Base-by-base conservation (phyloP, 331 rosid species). In the Acacia concinna region DNA sequence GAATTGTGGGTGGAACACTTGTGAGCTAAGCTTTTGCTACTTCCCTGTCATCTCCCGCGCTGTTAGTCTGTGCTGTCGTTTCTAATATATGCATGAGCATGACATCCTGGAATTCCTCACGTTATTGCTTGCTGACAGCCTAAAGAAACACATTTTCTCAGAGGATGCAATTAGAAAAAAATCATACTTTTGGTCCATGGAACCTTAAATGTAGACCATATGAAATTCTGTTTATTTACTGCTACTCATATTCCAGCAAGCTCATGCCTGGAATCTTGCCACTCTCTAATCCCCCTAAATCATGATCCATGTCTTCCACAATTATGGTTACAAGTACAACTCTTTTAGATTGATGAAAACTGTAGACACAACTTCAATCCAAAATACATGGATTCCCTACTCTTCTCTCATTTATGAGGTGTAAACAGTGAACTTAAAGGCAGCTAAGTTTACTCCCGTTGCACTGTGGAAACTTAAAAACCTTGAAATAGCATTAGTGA, bases 291-390 rank as follows among this genome's bases (percentile, higher is more conserved):
- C 17, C 37, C n/a, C 37, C 40, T 65, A 71, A 64, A 66, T 37
- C 79, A 65, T 44, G 40, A 47, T 56, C 67, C 79, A 38, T 66
- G 75, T 65, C 72, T 77, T 78, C 13, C n/a, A n/a, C 32, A 43
- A 30, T 43, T 30, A 20, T 21, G 51, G 25, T 43, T 30, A 20
- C 18, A 37, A 75, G 34, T 30, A 20, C 18, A 37, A 75, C 71
- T 75, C 56, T 23, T 49, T 20, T 68, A 40, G 21, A 46, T 34
- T 13, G 31, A 25, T n/a, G 51, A 67, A 74, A 35, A 2, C 4
- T 46, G 21, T 40, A 62, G 57, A 28, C 68, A 3, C 51, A 41
- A 31, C 18, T 31, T 38, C 31, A 8, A 78, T 75, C 68, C 71
- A 73, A 47, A 35, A 30, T 57, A 7, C 21, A 49, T 56, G 67